A percentile compares a stretch with the other conserved stretches of the same genome.
Conservation (phyloP, 371 early-diverging fungal genomes). For the Saksenaea vasiformis region DNA sequence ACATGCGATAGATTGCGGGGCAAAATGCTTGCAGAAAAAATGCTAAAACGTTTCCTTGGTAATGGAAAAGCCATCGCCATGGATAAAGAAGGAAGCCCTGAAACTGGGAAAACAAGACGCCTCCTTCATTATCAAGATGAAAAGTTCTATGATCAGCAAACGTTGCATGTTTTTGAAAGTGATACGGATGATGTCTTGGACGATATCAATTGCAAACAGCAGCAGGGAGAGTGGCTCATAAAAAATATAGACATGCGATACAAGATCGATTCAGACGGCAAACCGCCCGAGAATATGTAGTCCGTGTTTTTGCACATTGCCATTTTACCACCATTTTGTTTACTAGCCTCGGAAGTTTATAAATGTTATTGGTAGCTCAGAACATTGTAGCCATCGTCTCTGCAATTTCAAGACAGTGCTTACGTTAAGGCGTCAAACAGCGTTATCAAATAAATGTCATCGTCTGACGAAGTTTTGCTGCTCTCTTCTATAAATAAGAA, state of each 20-base stretch:
- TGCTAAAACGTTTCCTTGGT: slow-evolving; percentile 36
- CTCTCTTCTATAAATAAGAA: too few species aligned
- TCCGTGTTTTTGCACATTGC: not conserved
- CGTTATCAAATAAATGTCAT: too few species aligned
- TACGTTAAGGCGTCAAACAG: too few species aligned
- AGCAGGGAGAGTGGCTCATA: not conserved
- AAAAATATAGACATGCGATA: not conserved
- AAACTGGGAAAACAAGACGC: not conserved
- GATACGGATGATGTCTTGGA: not conserved
- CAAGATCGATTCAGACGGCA: not conserved
- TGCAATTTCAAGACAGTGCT: too few species aligned
- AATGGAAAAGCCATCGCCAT: not conserved
- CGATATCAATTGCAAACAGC: not conserved
- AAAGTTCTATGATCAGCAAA: not conserved
- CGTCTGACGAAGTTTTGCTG: too few species aligned
- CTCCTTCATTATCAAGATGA: not conserved
- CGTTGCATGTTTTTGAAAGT: not conserved
- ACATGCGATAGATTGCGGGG: slow-evolving; percentile 46
- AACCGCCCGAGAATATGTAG: not conserved
- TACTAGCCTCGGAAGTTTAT: not conserved
- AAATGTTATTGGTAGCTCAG: too few species aligned
- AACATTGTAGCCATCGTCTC: too few species aligned
- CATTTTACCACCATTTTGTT: not conserved
- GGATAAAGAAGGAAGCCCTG: not conserved
- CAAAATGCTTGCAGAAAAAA: slow-evolving; percentile 48